These are phyloP conservation scores for Hypericum androsaemum DNA, from an alignment of 345 rosid species.

Conservation along the genomic window DNA sequence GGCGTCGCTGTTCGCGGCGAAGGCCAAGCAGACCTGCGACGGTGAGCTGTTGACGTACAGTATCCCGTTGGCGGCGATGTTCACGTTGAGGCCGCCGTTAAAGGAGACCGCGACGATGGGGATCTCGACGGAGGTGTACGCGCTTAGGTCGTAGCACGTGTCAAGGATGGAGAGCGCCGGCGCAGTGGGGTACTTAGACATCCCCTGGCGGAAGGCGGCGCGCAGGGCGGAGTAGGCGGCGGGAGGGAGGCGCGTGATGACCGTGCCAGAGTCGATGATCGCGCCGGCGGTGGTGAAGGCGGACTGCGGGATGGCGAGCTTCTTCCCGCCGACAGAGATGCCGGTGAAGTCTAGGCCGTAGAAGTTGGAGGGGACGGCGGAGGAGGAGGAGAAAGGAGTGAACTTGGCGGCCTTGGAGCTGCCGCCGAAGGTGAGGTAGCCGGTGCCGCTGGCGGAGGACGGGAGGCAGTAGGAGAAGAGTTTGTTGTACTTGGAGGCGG, in stretches of 20 bases:
- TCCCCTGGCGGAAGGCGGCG: slow-evolving; percentile 33
- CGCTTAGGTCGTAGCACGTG: slow-evolving; percentile 68
- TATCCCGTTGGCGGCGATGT: slow-evolving; percentile 36
- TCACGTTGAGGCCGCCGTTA: slow-evolving; percentile 33
- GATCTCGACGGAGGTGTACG: slow-evolving; percentile 15
- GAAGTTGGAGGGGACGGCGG: not conserved
- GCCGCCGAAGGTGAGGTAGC: slow-evolving; percentile 55
- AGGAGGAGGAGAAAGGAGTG: not conserved
- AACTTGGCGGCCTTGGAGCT: slow-evolving; percentile 3
- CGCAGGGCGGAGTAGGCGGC: slow-evolving; percentile 44
- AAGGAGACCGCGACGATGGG: slow-evolving; percentile 50
- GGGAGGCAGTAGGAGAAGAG: slow-evolving; percentile 87
- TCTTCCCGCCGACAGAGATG: slow-evolving; percentile 22
- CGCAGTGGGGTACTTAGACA: slow-evolving; percentile 50
- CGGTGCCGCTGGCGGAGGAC: slow-evolving; percentile 48
- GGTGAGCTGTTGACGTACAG: no score
- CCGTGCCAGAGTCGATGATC: slow-evolving; percentile 84
- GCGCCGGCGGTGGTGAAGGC: slow-evolving; percentile 43
- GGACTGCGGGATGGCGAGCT: slow-evolving; percentile 34
- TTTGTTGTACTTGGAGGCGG: slow-evolving; percentile 42
- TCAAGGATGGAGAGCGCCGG: slow-evolving; percentile 51
- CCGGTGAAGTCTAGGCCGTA: not conserved
- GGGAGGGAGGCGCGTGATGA: slow-evolving; percentile 68
- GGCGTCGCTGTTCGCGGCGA: slow-evolving; percentile 56
- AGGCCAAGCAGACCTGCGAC: slow-evolving; percentile 73